Conservation (phyloP, 2,329 filamentous ascomycete genomes). For the Alternaria tenuissima region DNA sequence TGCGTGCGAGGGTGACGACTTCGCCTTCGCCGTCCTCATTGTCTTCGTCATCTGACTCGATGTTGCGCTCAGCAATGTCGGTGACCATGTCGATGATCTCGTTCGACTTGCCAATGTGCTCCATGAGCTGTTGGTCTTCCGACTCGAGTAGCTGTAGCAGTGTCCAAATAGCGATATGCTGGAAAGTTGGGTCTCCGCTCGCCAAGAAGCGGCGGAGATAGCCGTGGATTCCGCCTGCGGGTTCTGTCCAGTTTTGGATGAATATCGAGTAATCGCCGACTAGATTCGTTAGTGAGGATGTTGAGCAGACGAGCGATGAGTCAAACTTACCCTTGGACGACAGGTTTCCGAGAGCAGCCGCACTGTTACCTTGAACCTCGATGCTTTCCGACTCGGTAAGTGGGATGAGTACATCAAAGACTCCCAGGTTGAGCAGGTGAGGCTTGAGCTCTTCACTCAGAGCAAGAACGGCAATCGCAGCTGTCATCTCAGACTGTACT, state of each 20-base stretch:
- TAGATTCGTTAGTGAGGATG: slow-evolving; percentile 54
- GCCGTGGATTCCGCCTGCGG: slow-evolving; percentile 92
- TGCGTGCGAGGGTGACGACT: slow-evolving; percentile 87
- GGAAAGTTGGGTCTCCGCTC: slow-evolving; percentile 95
- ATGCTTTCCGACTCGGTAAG: slow-evolving; percentile 95
- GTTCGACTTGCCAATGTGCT: slow-evolving; percentile 85
- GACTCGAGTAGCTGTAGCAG: slow-evolving; percentile 94
- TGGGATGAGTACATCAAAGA: slow-evolving; percentile 96
- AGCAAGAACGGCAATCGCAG: slow-evolving; percentile 95
- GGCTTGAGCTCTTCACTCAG: slow-evolving; percentile 95
- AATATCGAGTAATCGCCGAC: slow-evolving; percentile 98
- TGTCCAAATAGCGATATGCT: slow-evolving; percentile 99
- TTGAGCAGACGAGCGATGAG: neutral
- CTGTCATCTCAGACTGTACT: slow-evolving; percentile 99
- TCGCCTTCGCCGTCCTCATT: slow-evolving; percentile 92
- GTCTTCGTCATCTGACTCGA: slow-evolving; percentile 86
- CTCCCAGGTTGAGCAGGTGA: slow-evolving; percentile 86
- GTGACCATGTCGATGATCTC: slow-evolving; percentile 93
- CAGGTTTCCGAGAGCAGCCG: slow-evolving; percentile 91
- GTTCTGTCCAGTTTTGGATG: slow-evolving; percentile 90
- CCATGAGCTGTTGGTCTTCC: slow-evolving; percentile 87
- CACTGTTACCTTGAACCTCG: slow-evolving; percentile 97
- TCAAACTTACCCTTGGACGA: slow-evolving; percentile 83
- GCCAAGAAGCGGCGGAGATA: slow-evolving; percentile 93
- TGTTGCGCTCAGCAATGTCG: slow-evolving; percentile 85